Percentiles rank a stretch among this genome's conserved stretches.
phyloP scores from a whole-genome alignment of 2,329 filamentous ascomycete species.

The Hysterium pulicare region DNA sequence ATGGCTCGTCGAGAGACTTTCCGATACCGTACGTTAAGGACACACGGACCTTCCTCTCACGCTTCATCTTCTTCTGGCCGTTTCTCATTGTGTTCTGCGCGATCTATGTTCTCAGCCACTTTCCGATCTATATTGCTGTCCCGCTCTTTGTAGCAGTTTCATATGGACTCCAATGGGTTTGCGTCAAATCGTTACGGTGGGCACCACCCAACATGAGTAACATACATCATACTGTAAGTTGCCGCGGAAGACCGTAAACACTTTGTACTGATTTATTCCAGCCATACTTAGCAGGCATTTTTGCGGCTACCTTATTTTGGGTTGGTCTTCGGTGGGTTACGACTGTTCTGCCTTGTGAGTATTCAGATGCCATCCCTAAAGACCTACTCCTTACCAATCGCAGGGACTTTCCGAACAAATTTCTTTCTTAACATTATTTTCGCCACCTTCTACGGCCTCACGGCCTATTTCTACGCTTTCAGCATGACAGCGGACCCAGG shows the following conservation, averaged over 20 bases:
- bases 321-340: conserved; percentile 73
- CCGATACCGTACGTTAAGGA: conserved; percentile 75
- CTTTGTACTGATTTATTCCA: too few relatives aligned
- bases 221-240: conserved; percentile 79
- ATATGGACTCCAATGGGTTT: conserved; percentile 72
- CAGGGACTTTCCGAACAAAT: conserved; percentile 62
- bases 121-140: conserved; percentile 72
- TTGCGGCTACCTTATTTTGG: conserved; percentile 81
- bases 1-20: conserved; percentile 71
- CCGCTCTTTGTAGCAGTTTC: conserved; percentile 65
- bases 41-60: conserved; percentile 71
- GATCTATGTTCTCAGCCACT: conserved; percentile 67
- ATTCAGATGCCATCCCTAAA: background rate
- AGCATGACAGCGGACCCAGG: conserved; percentile 89
- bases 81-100: conserved; percentile 71
- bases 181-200: conserved; percentile 73
- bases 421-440: conserved; percentile 80
- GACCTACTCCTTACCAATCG: conserved; percentile 28
- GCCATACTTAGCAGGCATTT: conserved; percentile 93
- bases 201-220: conserved; percentile 84
- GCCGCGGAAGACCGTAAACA: too few relatives aligned
- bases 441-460: conserved; percentile 59
- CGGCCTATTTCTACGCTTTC: conserved; percentile 79
- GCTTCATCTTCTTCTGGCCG: conserved; percentile 88
- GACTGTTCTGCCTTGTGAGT: conserved; percentile 67